Evolutionary conservation across 176 grass and related monocot species (phyloP), one percentile per base, ranked within the genome.

Genomic region (Otatea glauca): DNA sequence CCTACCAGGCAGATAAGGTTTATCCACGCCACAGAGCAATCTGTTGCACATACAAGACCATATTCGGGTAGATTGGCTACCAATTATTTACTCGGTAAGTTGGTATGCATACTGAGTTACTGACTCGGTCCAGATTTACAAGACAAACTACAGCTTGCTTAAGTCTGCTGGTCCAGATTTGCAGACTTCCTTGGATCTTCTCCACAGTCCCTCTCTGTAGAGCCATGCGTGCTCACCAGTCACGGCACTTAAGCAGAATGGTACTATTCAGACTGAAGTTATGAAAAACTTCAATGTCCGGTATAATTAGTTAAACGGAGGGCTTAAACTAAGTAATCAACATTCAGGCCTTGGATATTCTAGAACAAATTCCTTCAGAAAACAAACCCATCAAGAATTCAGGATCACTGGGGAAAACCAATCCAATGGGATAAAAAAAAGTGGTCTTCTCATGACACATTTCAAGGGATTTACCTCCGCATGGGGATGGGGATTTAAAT

Each of bases 341-440:
- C 20, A 84, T 88, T 78, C 67, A 37, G 70, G 25, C 45, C 45
- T 72, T 84, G 25, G 81, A 82, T 82, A 87, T 47, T 87, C 5
- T 66, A 81, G 17, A 87, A 41, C 8, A 61, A 47, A 55, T 51
- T 74, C 61, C 59, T 68, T 73, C 38, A 6, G 68, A 18, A 25
- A 58, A 74, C 27, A 72, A 85, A 39, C 8, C 18, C 37, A 59
- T 47, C 58, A 74, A 4, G 54, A 73, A 43, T 43, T 43, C 42
- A 43, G 42, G 42, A 43, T 43, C 42, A 43, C 42, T 77, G 55
- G 9, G 63, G n/a, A 53, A 80, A 80, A 80, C 6, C 16, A 42
- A 70, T 62, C 34, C 34, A 78, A 37, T 23, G 5, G 44, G 55
- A 72, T 70, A 35, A 81, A 45, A 81, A 44, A 47, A 65, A 24